These are phyloP conservation scores for Vanderwaltozyma verrucispora DNA, from an alignment of 805 yeast genomes.

Conservation along the genomic window DNA sequence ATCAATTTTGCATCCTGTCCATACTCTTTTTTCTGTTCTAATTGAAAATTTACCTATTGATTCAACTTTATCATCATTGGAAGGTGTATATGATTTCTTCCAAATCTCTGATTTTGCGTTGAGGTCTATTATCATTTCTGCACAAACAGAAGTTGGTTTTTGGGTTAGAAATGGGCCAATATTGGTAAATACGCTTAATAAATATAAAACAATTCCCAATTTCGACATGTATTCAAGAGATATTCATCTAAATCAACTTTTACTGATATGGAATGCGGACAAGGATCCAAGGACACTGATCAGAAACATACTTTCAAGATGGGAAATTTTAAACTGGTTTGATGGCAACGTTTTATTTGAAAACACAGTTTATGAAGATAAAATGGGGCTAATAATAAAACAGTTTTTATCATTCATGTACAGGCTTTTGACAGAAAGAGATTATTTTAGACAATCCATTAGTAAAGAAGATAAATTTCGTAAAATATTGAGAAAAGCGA, in stretches of 20 bases:
- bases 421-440: slow-evolving; percentile 58
- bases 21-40: slow-evolving; percentile 40
- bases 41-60: slow-evolving; percentile 20
- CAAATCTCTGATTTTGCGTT: slow-evolving; percentile 48
- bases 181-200: slow-evolving; percentile 38
- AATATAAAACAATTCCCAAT: slow-evolving; percentile 38
- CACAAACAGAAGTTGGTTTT: slow-evolving; percentile 52
- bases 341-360: slow-evolving; percentile 24
- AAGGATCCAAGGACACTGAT: slow-evolving; percentile 31
- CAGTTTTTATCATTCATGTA: slow-evolving; percentile 67
- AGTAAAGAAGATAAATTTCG: slow-evolving; percentile 22
- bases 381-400: slow-evolving; percentile 55
- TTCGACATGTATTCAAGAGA: slow-evolving; percentile 58
- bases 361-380: slow-evolving; percentile 39
- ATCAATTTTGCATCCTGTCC: slow-evolving; percentile 51
- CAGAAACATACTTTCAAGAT: slow-evolving; percentile 42
- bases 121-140: slow-evolving; percentile 48
- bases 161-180: slow-evolving; percentile 71
- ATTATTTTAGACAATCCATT: slow-evolving; percentile 39
- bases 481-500: slow-evolving; percentile 28
- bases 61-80: slow-evolving; percentile 14
- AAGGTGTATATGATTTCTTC: slow-evolving; percentile 29
- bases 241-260: slow-evolving; percentile 54
- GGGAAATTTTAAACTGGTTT: slow-evolving; percentile 50
- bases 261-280: neutral